phyloP scores from a whole-genome alignment of 177 flowering plant species.

The Vitis hybrid region DNA sequence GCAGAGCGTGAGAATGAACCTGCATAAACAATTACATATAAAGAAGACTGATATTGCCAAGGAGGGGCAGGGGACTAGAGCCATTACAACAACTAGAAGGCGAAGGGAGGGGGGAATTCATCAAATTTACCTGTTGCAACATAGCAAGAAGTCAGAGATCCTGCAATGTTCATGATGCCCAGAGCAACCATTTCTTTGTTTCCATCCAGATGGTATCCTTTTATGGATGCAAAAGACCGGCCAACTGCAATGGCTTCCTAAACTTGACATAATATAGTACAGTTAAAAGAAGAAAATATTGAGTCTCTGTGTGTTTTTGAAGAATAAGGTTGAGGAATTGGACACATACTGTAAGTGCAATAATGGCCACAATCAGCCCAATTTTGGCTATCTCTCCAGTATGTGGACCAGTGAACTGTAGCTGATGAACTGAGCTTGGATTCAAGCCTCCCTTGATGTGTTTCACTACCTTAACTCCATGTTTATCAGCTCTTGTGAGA shows the following conservation, averaged over 20 bases:
- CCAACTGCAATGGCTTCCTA: constrained; percentile 83
- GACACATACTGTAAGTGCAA: constrained; percentile 64
- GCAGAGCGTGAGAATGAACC: constrained; percentile 86
- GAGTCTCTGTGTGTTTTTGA: background rate
- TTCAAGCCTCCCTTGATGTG: constrained; percentile 74
- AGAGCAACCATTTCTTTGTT: constrained; percentile 47
- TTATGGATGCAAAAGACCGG: constrained; percentile 39
- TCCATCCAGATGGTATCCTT: constrained; percentile 44
- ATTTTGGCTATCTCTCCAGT: constrained; percentile 45
- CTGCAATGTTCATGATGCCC: constrained; percentile 59
- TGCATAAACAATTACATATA: constrained; percentile 8
- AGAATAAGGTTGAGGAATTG: background rate
- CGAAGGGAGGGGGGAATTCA: background rate
- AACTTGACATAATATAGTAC: background rate
- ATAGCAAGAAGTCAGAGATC: constrained; percentile 76
- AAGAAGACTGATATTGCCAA: background rate
- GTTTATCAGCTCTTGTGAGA: constrained; percentile 33
- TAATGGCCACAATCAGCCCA: constrained; percentile 50
- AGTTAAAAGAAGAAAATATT: no score
- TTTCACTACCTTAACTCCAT: constrained; percentile 68
- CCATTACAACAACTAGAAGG: background rate
- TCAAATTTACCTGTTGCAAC: constrained; percentile 60
- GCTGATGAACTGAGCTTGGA: constrained; percentile 52
- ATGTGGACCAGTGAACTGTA: constrained; percentile 46
- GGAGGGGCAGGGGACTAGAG: background rate